Evolutionary conservation across 257 asterid genomes (phyloP).

Genomic region (Misopates orontium): DNA sequence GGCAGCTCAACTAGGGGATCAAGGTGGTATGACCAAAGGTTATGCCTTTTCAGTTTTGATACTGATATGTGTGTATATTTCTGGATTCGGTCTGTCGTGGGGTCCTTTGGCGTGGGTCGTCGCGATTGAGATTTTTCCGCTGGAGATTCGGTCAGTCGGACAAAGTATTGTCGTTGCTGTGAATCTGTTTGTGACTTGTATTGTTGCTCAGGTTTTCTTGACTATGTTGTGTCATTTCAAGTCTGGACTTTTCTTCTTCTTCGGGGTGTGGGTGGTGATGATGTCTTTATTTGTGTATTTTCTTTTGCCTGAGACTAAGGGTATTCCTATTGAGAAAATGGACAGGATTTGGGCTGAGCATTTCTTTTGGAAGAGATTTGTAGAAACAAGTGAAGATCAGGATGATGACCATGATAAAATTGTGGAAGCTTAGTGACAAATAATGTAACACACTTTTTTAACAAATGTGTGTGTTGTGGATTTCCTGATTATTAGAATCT

Average conservation of each 20-base stretch:
- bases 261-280: conserved; percentile 21
- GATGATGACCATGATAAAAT: background rate
- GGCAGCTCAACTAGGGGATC: conserved; percentile 18
- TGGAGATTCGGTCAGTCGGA: conserved; percentile 23
- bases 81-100: conserved; percentile 23
- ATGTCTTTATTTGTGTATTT: conserved; percentile 18
- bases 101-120: conserved; percentile 26
- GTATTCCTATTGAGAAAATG: conserved; percentile 18
- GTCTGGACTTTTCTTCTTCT: conserved; percentile 20
- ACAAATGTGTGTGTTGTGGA: too few species aligned
- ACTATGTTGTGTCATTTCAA: conserved; percentile 23
- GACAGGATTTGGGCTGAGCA: conserved; percentile 24
- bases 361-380: conserved; percentile 24
- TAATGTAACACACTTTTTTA: too few species aligned
- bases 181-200: conserved; percentile 8
- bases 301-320: conserved; percentile 13
- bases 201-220: conserved; percentile 21
- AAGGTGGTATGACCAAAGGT: conserved; percentile 22
- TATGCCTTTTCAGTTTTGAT: background rate
- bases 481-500: too few species aligned
- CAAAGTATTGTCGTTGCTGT: conserved; percentile 24
- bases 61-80: conserved; percentile 8
- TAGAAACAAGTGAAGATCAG: background rate
- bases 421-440: background rate
- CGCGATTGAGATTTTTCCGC: conserved; percentile 11